A percentile compares a stretch with the other conserved stretches of the same genome.
phyloP scores from a whole-genome alignment of 331 rosid species.

The Malus hybrid region DNA sequence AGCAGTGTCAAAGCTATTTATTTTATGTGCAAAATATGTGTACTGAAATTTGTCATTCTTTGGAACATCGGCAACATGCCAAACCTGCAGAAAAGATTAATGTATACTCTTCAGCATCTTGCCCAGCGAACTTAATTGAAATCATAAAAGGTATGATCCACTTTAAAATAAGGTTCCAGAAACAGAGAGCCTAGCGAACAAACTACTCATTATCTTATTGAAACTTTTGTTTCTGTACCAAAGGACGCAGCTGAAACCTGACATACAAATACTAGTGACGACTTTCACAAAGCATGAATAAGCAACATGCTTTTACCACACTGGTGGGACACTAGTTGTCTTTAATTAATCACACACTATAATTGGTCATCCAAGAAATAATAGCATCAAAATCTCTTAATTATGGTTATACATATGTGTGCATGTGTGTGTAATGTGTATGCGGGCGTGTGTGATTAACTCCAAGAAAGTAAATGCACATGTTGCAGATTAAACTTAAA shows the following conservation, averaged over 20 bases:
- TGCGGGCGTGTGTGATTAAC: background rate
- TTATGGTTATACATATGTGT: background rate
- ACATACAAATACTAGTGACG: background rate
- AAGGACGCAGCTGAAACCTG: background rate
- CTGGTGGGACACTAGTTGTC: background rate
- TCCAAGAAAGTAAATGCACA: background rate
- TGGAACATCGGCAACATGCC: slow-evolving; percentile 73
- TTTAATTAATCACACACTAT: background rate
- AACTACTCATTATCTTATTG: background rate
- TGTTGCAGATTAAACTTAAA: background rate
- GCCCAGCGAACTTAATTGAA: background rate
- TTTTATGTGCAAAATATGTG: slow-evolving; percentile 74
- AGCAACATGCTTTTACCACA: background rate
- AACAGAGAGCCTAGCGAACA: background rate
- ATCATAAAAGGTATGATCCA: background rate
- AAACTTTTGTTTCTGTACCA: background rate
- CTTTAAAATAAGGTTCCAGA: background rate
- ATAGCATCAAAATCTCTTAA: background rate
- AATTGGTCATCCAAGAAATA: background rate
- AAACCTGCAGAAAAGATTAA: slow-evolving; percentile 47
- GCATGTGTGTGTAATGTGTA: too few relatives aligned
- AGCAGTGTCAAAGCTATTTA: slow-evolving; percentile 86
- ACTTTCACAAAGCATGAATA: background rate
- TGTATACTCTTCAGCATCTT: background rate
- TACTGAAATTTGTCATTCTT: slow-evolving; percentile 58